phyloP scores from a whole-genome alignment of 257 asterid species.

The Solanum habrochaites region DNA sequence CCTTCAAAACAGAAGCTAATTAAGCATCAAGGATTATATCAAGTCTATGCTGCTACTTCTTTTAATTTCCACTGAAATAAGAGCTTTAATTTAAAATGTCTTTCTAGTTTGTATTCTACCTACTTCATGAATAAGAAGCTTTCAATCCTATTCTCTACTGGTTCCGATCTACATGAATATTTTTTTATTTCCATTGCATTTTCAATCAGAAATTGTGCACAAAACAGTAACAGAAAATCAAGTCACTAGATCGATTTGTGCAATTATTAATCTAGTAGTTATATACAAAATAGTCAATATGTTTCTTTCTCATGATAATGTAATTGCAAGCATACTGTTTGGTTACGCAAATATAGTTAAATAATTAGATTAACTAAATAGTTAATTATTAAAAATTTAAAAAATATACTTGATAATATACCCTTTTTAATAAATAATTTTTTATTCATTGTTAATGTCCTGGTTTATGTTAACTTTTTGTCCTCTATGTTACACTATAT shows the following conservation, averaged over 20 bases:
- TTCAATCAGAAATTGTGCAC: background rate
- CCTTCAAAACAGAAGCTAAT: background rate
- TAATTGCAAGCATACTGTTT: no score
- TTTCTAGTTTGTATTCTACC: background rate
- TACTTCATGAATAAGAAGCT: background rate
- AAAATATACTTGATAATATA: background rate
- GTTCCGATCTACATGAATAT: background rate
- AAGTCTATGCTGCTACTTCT: background rate
- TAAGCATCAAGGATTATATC: background rate
- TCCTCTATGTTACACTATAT: no score
- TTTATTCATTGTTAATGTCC: no score
- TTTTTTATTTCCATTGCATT: background rate
- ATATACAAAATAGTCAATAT: no score
- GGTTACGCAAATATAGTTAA: no score
- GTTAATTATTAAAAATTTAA: background rate
- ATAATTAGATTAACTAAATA: background rate
- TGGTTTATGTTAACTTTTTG: no score
- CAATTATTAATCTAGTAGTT: no score
- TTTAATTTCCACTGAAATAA: background rate
- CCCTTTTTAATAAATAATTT: background rate
- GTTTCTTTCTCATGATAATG: no score
- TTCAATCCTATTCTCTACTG: background rate
- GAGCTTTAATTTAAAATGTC: background rate
- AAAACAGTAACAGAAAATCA: no score
- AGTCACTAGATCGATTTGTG: no score